These are phyloP conservation scores for Sarocladium oryzae DNA, from an alignment of 2,329 filamentous ascomycete genomes.

Conservation along the genomic window DNA sequence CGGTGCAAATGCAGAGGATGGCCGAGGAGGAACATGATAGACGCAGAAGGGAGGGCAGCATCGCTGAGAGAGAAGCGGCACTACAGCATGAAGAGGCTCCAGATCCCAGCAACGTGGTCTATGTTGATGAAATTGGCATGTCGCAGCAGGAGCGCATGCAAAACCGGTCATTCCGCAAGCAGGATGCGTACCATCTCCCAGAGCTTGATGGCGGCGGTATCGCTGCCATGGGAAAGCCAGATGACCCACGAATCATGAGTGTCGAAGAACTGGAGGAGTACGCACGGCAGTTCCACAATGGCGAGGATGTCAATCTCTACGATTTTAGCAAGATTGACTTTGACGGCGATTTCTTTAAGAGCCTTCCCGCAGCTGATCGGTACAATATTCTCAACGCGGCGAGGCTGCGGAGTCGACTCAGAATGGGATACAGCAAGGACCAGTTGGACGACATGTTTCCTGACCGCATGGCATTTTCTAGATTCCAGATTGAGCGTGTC, in stretches of 20 bases:
- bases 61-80: slow-evolving; percentile 28
- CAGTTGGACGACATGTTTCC: slow-evolving; percentile 96
- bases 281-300: slow-evolving; percentile 82
- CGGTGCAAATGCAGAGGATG: slow-evolving; percentile 85
- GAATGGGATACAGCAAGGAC: slow-evolving; percentile 96
- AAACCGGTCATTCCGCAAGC: slow-evolving; percentile 70
- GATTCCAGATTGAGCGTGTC: slow-evolving; percentile 92
- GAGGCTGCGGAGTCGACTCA: slow-evolving; percentile 74
- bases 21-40: slow-evolving; percentile 79
- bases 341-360: slow-evolving; percentile 90
- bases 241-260: slow-evolving; percentile 95
- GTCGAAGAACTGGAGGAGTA: slow-evolving; percentile 92
- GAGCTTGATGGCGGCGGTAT: slow-evolving; percentile 75
- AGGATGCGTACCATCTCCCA: slow-evolving; percentile 91
- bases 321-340: slow-evolving; percentile 99
- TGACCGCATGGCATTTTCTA: slow-evolving; percentile 93
- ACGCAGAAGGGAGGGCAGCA: slow-evolving; percentile 41
- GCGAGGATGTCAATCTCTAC: slow-evolving; percentile 86
- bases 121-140: slow-evolving; percentile 86
- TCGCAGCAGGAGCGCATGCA: slow-evolving; percentile 66
- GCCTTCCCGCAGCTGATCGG: slow-evolving; percentile 78
- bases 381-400: slow-evolving; percentile 98
- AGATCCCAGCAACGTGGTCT: slow-evolving; percentile 64
- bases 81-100: slow-evolving; percentile 62
- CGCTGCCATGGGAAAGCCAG: slow-evolving; percentile 77